Conservation (phyloP, 2,329 filamentous ascomycete genomes). For the Talaromyces sp. region DNA sequence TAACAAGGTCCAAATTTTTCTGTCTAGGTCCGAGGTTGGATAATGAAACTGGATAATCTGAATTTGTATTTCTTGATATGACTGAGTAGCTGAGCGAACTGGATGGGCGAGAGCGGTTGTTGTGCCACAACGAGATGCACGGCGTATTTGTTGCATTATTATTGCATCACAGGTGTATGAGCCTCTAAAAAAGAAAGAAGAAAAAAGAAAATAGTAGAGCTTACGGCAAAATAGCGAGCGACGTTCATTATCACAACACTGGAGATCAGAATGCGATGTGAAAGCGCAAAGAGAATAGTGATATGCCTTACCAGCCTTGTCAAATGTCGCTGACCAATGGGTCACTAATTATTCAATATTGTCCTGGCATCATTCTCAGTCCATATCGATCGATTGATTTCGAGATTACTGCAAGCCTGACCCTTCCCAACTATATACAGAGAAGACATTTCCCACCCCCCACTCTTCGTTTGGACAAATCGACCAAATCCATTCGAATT, state of each 20-base stretch:
- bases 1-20: no score
- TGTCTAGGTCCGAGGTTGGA: not conserved
- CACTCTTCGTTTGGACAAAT: not conserved
- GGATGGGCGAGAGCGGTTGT: not conserved
- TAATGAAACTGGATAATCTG: not conserved
- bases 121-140: not conserved
- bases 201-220: not conserved
- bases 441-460: not conserved
- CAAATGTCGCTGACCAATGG: no score
- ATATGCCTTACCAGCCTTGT: not conserved
- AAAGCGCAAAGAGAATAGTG: not conserved
- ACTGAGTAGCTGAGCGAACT: not conserved
- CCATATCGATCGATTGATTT: not conserved
- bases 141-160: not conserved
- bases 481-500: not conserved
- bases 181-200: no score
- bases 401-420: not conserved
- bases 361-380: not conserved
- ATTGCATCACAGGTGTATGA: not conserved
- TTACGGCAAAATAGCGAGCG: not conserved
- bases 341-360: not conserved
- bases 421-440: not conserved
- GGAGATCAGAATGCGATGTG: not conserved
- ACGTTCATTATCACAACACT: not conserved
- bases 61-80: not conserved